These are phyloP conservation scores for Shiraia sp. DNA, from an alignment of 2,329 filamentous ascomycete species.

Conservation along the genomic window DNA sequence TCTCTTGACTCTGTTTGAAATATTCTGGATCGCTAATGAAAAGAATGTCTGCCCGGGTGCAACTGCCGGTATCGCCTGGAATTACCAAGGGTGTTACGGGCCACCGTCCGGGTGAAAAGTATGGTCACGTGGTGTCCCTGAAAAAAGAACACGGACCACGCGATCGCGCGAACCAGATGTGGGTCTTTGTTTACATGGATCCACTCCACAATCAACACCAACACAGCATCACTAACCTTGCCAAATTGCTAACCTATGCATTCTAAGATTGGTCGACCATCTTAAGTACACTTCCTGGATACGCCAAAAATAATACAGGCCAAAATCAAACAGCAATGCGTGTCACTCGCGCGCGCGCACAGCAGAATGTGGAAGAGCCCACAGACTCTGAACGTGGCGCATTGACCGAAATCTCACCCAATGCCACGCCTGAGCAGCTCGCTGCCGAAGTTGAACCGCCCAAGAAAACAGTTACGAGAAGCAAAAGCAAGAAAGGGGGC, in stretches of 20 bases:
- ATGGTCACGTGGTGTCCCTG: slow-evolving; percentile 14
- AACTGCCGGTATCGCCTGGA: background rate
- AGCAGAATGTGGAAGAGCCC: slow-evolving; percentile 44
- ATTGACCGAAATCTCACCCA: slow-evolving; percentile 48
- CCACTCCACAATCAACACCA: slow-evolving; percentile 18
- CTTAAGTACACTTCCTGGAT: slow-evolving; percentile 2
- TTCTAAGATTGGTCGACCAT: slow-evolving; percentile 13
- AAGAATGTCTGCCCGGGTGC: background rate
- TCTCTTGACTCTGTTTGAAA: background rate
- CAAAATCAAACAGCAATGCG: slow-evolving; percentile 36
- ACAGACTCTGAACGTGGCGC: slow-evolving; percentile 42
- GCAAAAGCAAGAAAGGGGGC: slow-evolving; percentile 32
- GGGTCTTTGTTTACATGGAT: slow-evolving; percentile 24
- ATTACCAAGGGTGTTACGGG: too few relatives aligned
- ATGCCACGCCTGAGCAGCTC: slow-evolving; percentile 24
- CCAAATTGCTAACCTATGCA: slow-evolving; percentile 17
- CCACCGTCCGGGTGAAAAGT: background rate
- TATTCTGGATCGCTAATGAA: slow-evolving; percentile 1
- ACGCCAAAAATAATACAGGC: background rate
- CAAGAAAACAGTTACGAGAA: slow-evolving; percentile 35
- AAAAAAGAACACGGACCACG: slow-evolving; percentile 5
- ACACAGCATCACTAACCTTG: slow-evolving; percentile 17
- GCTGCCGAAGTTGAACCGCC: slow-evolving; percentile 18
- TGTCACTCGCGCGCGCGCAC: slow-evolving; percentile 51
- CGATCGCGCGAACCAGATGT: slow-evolving; percentile 13